Conservation (phyloP, 1,139 yeast species). For the Arxiozyma heterogenica region DNA sequence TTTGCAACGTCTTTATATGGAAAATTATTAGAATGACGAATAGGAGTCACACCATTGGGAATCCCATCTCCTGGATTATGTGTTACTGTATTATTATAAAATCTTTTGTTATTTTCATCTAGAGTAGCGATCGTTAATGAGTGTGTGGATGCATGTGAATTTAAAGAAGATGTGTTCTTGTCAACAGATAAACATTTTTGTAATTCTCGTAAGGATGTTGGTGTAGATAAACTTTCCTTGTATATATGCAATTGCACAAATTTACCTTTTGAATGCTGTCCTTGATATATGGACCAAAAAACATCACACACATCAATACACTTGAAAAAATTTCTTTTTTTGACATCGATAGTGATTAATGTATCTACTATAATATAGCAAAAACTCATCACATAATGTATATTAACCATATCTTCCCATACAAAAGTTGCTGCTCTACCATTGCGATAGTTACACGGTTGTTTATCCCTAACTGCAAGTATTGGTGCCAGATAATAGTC, state of each 20-base stretch:
- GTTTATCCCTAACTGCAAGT: constrained; percentile 6
- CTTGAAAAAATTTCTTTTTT: constrained; percentile 12
- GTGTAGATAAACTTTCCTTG: constrained; percentile 4
- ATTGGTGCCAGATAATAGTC: constrained; percentile 18
- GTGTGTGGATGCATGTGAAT: too few relatives aligned
- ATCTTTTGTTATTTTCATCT: too few relatives aligned
- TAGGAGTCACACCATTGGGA: too few relatives aligned
- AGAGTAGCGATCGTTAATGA: too few relatives aligned
- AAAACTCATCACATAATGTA: constrained; percentile 10
- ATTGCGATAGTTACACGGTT: constrained; percentile 5
- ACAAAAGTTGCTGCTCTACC: constrained; percentile 10
- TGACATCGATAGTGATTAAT: constrained; percentile 12
- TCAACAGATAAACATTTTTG: too few relatives aligned
- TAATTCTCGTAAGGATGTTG: background rate
- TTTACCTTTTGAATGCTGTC: background rate
- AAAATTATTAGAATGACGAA: too few relatives aligned
- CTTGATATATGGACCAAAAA: constrained; percentile 6
- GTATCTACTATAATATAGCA: constrained; percentile 16
- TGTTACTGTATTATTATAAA: too few relatives aligned
- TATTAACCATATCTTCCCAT: constrained; percentile 15
- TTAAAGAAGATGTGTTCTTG: too few relatives aligned
- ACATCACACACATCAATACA: constrained; percentile 9
- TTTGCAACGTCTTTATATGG: too few relatives aligned
- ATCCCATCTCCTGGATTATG: too few relatives aligned
- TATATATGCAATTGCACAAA: background rate